Base-by-base conservation (phyloP, 192 early-diverging fungal species). In the Backusella macrospora region DNA sequence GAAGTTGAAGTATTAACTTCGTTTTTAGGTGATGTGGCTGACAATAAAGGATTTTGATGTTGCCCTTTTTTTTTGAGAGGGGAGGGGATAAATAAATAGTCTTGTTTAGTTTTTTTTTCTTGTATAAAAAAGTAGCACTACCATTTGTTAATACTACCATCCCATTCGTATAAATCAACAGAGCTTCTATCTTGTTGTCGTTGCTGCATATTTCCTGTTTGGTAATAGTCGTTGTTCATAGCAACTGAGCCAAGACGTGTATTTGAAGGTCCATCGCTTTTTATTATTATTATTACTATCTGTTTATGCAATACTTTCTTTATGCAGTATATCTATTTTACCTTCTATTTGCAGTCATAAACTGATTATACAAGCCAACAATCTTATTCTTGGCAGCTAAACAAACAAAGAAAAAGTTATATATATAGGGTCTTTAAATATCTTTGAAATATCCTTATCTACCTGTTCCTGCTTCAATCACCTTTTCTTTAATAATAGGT, bases 351-450 rank as follows among this genome's bases (percentile, higher is more conserved):
- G 18, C 59, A 37, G 76, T 67, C 79, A 82, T 85, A 45, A 85
- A 73, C 47, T 79, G 75, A 34, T 79, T 82, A 34, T 87, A 87
- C 72, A 83, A 84, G 49, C 83, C 82, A 42, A 78, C 71, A 2
- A 84, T 70, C 74, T 87, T 87, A 68, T 86, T 85, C 77, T 87
- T 87, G 68, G 86, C 84, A 44, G 84, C 86, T 87, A 70, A 21
- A 49, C 3, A 45, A n/a, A 14, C 34, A 39, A 23, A 21, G n/a
- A 18, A 13, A 5, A 14, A 15, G 34, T 34, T 44, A 49, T 39
- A n/a, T n/a, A 38, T 21, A 34, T 23, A 43, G n/a, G n/a, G 16
- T 0, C 34, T 34, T 34, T 34, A 34, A 34, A 34, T 34, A 38
- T 13, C 6, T 65, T 14, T 39, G 46, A 34, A 34, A 34, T 68